Conservation (phyloP, 148 eudicot species). For the Chenopodium suecicum region DNA sequence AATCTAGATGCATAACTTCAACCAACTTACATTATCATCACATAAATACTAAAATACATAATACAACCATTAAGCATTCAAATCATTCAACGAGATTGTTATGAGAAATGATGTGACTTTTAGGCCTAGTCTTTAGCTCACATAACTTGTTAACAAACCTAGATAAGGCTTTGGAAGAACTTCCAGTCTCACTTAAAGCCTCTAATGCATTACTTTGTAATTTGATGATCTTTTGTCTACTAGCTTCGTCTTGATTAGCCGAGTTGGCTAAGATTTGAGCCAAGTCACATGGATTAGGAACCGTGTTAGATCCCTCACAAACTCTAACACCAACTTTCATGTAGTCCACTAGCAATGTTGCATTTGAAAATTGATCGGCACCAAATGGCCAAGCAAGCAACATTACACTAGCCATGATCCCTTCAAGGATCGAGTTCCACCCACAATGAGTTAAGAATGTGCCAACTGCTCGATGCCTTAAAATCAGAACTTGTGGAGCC, state of each 20-base stretch:
- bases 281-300: slow-evolving; percentile 30
- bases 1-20: no score
- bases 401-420: slow-evolving; percentile 37
- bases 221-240: slow-evolving; percentile 19
- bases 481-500: slow-evolving; percentile 53
- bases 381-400: slow-evolving; percentile 51
- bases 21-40: no score
- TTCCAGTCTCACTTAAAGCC: slow-evolving; percentile 27
- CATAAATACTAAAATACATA: no score
- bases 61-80: no score
- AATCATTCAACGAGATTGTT: background rate
- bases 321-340: slow-evolving; percentile 30
- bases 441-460: slow-evolving; percentile 60
- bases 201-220: slow-evolving; percentile 22
- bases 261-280: slow-evolving; percentile 26
- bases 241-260: background rate
- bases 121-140: background rate
- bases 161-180: slow-evolving; percentile 23
- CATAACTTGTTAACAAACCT: slow-evolving; percentile 19
- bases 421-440: slow-evolving; percentile 57
- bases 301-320: slow-evolving; percentile 25
- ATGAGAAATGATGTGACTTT: background rate
- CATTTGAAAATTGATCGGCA: slow-evolving; percentile 43
- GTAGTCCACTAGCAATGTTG: slow-evolving; percentile 36
- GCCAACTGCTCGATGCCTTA: slow-evolving; percentile 41